Conservation (phyloP, 345 rosid species). For the Cardamine occulta region DNA sequence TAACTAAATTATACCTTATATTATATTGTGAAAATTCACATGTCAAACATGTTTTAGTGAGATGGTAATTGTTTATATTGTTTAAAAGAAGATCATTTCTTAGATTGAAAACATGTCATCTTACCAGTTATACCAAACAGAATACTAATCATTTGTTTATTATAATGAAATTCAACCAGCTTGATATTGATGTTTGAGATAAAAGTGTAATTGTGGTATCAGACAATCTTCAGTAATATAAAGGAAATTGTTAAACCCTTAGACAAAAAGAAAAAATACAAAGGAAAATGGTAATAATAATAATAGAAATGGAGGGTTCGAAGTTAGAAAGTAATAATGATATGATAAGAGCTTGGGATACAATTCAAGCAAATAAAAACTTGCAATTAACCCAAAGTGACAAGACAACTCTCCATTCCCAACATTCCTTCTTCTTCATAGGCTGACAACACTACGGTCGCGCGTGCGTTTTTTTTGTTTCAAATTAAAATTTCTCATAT, state of each 20-base stretch:
- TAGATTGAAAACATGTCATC: not conserved
- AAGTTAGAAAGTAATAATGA: slow-evolving; percentile 26
- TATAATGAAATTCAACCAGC: slow-evolving; percentile 11
- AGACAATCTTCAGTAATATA: not conserved
- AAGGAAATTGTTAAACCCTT: not conserved
- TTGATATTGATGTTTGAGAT: slow-evolving; percentile 23
- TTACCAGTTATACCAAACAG: not conserved
- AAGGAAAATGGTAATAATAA: not conserved
- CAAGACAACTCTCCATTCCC: slow-evolving; percentile 39
- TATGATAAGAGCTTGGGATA: slow-evolving; percentile 38
- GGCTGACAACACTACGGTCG: slow-evolving; percentile 23
- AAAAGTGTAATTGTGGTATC: slow-evolving; percentile 8
- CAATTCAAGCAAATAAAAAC: slow-evolving; percentile 37
- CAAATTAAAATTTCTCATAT: not conserved
- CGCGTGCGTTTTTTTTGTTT: not conserved
- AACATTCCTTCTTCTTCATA: slow-evolving; percentile 34
- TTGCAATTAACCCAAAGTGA: slow-evolving; percentile 33
- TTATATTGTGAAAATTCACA: not conserved
- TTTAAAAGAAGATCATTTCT: not conserved
- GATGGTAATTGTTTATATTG: not conserved
- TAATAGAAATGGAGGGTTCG: not conserved
- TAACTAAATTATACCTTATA: no score
- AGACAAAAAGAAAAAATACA: no score
- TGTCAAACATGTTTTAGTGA: not conserved
- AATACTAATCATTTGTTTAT: not conserved